These are phyloP conservation scores for Pichia sp. DNA, from an alignment of 1,139 yeast genomes.

Conservation along the genomic window DNA sequence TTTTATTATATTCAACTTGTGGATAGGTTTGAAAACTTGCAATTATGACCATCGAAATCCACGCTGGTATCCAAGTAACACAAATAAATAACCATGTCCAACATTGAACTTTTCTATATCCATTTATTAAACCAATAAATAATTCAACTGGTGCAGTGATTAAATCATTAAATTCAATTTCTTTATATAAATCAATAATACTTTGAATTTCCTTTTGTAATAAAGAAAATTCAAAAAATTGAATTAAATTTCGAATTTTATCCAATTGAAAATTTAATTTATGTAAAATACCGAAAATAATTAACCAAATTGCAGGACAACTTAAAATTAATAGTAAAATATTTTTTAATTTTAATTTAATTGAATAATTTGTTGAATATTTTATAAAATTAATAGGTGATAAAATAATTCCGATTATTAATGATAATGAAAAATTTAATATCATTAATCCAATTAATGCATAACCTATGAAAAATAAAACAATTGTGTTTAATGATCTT, in stretches of 20 bases:
- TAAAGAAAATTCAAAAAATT: constrained; percentile 21
- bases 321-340: constrained; percentile 21
- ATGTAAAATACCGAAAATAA: constrained; percentile 23
- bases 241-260: constrained; percentile 25
- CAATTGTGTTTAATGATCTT: constrained; percentile 34
- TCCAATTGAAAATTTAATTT: constrained; percentile 24
- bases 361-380: constrained; percentile 26
- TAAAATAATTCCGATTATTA: constrained; percentile 59
- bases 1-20: constrained; percentile 10
- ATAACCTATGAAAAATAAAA: constrained; percentile 51
- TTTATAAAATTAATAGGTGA: constrained; percentile 67
- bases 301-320: constrained; percentile 28
- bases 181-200: constrained; percentile 39
- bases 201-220: constrained; percentile 18
- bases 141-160: constrained; percentile 36
- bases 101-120: constrained; percentile 67
- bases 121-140: constrained; percentile 46
- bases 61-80: constrained; percentile 77
- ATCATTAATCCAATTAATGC: constrained; percentile 70
- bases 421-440: constrained; percentile 78
- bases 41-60: constrained; percentile 51
- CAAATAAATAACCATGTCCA: constrained; percentile 84
- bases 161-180: constrained; percentile 32
- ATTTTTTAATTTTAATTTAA: constrained; percentile 13
- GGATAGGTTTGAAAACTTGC: constrained; percentile 25